Percentiles rank a stretch among this genome's conserved stretches.
phyloP scores from a whole-genome alignment of 768 basidiomycete genomes.

The Calocera viscosa region DNA sequence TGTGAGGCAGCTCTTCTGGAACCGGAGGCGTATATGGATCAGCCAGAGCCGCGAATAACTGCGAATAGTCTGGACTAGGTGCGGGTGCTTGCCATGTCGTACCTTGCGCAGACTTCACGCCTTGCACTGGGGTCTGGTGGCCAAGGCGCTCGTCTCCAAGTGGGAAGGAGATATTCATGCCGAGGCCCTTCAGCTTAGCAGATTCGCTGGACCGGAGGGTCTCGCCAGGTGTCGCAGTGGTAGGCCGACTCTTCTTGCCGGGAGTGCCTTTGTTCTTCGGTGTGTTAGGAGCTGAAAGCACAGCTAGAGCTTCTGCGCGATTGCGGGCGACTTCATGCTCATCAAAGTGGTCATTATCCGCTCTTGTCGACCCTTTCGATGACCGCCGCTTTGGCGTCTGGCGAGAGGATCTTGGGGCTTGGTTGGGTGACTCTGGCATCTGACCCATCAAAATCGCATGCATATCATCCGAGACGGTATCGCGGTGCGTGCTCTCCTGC shows the following conservation, averaged over 20 bases:
- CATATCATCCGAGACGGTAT: constrained; percentile 5
- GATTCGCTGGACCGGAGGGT: background rate
- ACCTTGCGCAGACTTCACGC: background rate
- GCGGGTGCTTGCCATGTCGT: background rate
- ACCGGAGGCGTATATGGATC: constrained; percentile 3
- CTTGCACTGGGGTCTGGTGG: background rate
- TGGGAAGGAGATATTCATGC: background rate
- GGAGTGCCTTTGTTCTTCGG: background rate
- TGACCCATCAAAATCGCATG: background rate
- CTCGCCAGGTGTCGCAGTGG: background rate
- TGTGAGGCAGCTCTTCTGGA: background rate
- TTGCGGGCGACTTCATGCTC: background rate
- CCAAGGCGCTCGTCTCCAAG: background rate
- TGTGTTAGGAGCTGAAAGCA: background rate
- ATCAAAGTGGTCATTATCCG: background rate
- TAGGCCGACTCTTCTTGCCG: background rate
- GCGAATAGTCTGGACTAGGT: background rate
- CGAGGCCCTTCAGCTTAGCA: background rate
- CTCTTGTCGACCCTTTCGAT: background rate
- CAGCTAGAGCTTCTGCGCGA: background rate
- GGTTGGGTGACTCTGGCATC: background rate
- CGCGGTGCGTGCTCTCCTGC: background rate
- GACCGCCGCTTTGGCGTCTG: background rate
- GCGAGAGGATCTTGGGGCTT: background rate
- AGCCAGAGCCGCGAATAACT: background rate